Percentiles rank a stretch among this genome's conserved stretches.
These are phyloP conservation scores for Globisporangium apiculatum DNA, from an alignment of 352 stramenopile species.

Conservation along the genomic window DNA sequence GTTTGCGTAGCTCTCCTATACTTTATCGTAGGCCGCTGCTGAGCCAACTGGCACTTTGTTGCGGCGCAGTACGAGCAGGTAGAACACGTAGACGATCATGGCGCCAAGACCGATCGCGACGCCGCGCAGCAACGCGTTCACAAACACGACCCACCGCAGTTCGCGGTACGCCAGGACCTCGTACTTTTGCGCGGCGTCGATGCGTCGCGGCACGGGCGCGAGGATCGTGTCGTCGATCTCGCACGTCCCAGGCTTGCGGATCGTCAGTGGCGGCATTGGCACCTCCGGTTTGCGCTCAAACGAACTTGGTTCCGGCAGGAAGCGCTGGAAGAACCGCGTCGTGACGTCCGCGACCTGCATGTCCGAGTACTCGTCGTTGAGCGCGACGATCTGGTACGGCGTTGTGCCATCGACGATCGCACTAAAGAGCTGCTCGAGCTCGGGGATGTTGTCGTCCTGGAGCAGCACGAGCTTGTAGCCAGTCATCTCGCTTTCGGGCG, in stretches of 20 bases:
- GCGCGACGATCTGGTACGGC: slow-evolving; percentile 69
- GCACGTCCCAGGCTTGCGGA: slow-evolving; percentile 57
- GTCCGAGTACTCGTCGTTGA: slow-evolving; percentile 86
- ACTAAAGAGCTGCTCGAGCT: slow-evolving; percentile 61
- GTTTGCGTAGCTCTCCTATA: slow-evolving; percentile 23
- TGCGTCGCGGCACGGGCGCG: slow-evolving; percentile 47
- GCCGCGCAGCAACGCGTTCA: slow-evolving; percentile 68
- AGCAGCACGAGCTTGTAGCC: slow-evolving; percentile 84
- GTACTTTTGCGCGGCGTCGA: slow-evolving; percentile 65
- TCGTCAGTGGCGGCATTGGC: slow-evolving; percentile 35
- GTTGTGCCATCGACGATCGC: slow-evolving; percentile 57
- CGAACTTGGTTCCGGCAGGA: slow-evolving; percentile 57
- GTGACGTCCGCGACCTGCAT: slow-evolving; percentile 68
- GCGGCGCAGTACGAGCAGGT: slow-evolving; percentile 59
- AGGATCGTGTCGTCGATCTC: slow-evolving; percentile 71
- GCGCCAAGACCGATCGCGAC: slow-evolving; percentile 65
- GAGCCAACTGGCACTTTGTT: slow-evolving; percentile 28
- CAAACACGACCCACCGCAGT: slow-evolving; percentile 73
- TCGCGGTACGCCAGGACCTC: slow-evolving; percentile 78
- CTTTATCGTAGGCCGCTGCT: slow-evolving; percentile 63
- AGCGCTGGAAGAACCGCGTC: slow-evolving; percentile 61
- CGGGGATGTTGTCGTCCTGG: slow-evolving; percentile 73
- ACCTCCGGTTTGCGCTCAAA: slow-evolving; percentile 56
- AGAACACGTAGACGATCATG: slow-evolving; percentile 81
- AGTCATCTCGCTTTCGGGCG: slow-evolving; percentile 66